Evolutionary conservation across 768 basidiomycete species (phyloP), one percentile per base, ranked within the genome.

Genomic region (Gyrodon lividus): DNA sequence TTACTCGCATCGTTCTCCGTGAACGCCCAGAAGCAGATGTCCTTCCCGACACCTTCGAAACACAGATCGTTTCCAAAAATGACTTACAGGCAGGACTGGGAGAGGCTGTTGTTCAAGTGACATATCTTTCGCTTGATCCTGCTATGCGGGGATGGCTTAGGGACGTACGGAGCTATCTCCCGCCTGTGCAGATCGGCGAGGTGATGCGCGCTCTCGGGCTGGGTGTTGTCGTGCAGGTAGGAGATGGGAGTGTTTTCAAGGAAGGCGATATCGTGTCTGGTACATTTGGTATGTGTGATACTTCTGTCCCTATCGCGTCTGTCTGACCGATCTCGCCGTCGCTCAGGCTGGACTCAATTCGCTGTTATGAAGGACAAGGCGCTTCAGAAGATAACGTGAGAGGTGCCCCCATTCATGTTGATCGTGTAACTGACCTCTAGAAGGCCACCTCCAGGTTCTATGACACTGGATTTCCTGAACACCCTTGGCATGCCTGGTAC

Each of bases 61-160:
- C 71, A 0, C 83, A 87, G 68, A 65, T 72, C 3, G 64, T 77
- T 14, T 73, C 80, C 2, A 77, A 79, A 55, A 72, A 77, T 57
- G 69, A 64, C 43, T 72, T 89, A 46, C 77, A 78, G 60, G 76
- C 83, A 6, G 77, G 76, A 1, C 55, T 67, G 17, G 67, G 71
- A 20, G 76, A 87, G 55, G 82, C 83, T 7, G 74, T 95, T 41
- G 82, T 98, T n/a, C 79, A 82, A 65, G 82, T 89, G 51, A 83
- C 84, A 42, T 94, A 86, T 75, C 63, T 92, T 28, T 85, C 84
- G 30, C 66, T 97, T 57, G 94, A 97, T 61, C 92, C 94, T 17
- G 90, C 92, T 0, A 92, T 93, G 90, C 79, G 92, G 8, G 83
- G 81, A 12, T 97, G 88, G 78, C 63, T 98, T 45, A 81, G 79